Conservation (phyloP, 257 asterid genomes). For the Solanum corneliomulleri region DNA sequence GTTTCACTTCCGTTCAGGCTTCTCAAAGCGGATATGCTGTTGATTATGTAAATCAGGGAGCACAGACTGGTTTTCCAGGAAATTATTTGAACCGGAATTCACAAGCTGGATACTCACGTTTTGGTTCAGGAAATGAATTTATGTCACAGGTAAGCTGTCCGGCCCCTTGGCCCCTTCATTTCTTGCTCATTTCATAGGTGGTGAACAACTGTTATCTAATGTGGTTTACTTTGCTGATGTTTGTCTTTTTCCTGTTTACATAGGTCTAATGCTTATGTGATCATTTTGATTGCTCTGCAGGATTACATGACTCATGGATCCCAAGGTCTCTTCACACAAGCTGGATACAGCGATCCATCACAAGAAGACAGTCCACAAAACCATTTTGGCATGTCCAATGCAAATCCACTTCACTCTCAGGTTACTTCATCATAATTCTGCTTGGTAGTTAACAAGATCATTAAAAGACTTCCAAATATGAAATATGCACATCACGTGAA, state of each 20-base stretch:
- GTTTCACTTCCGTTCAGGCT: conserved; percentile 36
- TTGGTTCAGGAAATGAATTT: conserved; percentile 81
- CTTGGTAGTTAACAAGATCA: not conserved
- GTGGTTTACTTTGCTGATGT: not conserved
- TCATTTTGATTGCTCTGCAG: conserved; percentile 19
- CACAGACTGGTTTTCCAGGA: conserved; percentile 89
- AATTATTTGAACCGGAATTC: conserved; percentile 75
- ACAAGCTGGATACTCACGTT: conserved; percentile 84
- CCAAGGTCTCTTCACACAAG: conserved; percentile 88
- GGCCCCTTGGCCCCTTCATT: not conserved
- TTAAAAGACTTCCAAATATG: not conserved
- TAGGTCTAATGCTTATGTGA: not conserved
- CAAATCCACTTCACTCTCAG: conserved; percentile 77
- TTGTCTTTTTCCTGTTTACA: not conserved
- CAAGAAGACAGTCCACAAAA: conserved; percentile 77
- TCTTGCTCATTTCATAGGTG: not conserved
- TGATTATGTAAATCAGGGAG: conserved; percentile 74
- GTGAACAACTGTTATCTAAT: not conserved
- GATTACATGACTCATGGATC: conserved; percentile 93
- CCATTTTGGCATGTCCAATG: conserved; percentile 55
- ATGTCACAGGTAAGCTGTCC: conserved; percentile 83
- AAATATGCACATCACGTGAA: not conserved
- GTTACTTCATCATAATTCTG: conserved; percentile 14
- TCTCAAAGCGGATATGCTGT: conserved; percentile 84
- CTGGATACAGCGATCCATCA: conserved; percentile 68